phyloP scores from a whole-genome alignment of 768 basidiomycete genomes.

The Strobilomyces confusus region DNA sequence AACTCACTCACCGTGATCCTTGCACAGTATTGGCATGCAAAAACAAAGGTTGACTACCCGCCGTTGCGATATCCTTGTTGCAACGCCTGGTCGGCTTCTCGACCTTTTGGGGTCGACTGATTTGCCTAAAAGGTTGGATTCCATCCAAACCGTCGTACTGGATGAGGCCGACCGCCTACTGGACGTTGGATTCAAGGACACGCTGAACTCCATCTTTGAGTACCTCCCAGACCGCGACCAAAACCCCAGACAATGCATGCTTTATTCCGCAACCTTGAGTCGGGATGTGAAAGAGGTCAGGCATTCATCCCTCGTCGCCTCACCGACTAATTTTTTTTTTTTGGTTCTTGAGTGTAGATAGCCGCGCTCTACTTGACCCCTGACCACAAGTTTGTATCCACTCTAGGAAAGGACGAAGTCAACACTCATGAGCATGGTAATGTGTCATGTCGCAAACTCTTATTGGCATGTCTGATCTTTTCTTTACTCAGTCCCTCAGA shows the following conservation, averaged over 20 bases:
- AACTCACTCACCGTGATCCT: slow-evolving; percentile 1
- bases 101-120: slow-evolving; percentile 57
- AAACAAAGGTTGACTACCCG: slow-evolving; percentile 24
- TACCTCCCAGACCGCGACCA: slow-evolving; percentile 40
- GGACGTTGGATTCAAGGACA: slow-evolving; percentile 68
- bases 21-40: slow-evolving; percentile 22
- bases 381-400: slow-evolving; percentile 49
- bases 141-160: slow-evolving; percentile 48
- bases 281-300: slow-evolving; percentile 56
- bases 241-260: slow-evolving; percentile 59
- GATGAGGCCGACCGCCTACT: slow-evolving; percentile 76
- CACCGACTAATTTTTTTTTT: not conserved
- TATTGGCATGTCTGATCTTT: not conserved
- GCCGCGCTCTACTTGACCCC: slow-evolving; percentile 24
- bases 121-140: slow-evolving; percentile 34
- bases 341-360: slow-evolving; percentile 16
- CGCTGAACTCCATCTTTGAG: slow-evolving; percentile 59
- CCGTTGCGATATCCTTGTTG: slow-evolving; percentile 56
- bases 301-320: not conserved
- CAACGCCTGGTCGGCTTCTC: slow-evolving; percentile 72
- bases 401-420: slow-evolving; percentile 51
- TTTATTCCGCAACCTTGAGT: slow-evolving; percentile 75
- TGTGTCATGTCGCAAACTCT: not conserved
- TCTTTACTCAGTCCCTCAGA: slow-evolving; percentile 43
- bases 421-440: slow-evolving; percentile 61